phyloP scores from a whole-genome alignment of 768 basidiomycete species.

The Clitopilus hobsonii region DNA sequence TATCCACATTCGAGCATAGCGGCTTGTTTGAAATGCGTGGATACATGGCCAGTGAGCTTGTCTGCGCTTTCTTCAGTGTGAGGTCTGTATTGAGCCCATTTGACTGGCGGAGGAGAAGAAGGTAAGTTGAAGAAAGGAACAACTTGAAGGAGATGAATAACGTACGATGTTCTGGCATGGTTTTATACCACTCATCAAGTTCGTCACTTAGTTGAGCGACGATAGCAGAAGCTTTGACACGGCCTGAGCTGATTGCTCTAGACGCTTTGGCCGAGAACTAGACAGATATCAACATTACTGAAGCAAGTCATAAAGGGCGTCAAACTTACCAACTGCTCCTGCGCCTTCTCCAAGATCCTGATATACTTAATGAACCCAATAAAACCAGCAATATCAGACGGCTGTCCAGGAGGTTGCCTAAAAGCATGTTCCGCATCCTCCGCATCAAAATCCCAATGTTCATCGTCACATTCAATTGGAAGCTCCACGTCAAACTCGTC shows the following conservation, averaged over 20 bases:
- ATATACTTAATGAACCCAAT: slow-evolving; percentile 51
- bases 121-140: neutral
- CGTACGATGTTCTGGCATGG: neutral
- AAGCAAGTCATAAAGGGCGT: neutral
- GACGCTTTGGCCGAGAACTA: slow-evolving; percentile 12
- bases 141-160: neutral
- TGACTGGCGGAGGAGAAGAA: neutral
- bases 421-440: slow-evolving; percentile 55
- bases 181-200: neutral
- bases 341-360: slow-evolving; percentile 57
- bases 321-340: slow-evolving; percentile 58
- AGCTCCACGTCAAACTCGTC: slow-evolving; percentile 70
- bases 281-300: slow-evolving; percentile 9
- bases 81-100: neutral
- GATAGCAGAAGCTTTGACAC: neutral
- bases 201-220: neutral
- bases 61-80: too few species aligned
- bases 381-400: slow-evolving; percentile 53
- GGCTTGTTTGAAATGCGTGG: neutral
- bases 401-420: slow-evolving; percentile 63
- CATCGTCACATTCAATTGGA: slow-evolving; percentile 62
- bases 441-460: slow-evolving; percentile 73
- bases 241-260: neutral
- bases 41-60: neutral
- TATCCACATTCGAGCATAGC: neutral